These are phyloP conservation scores for Kodamaea arcana DNA, from an alignment of 1,139 yeast genomes.

Conservation along the genomic window DNA sequence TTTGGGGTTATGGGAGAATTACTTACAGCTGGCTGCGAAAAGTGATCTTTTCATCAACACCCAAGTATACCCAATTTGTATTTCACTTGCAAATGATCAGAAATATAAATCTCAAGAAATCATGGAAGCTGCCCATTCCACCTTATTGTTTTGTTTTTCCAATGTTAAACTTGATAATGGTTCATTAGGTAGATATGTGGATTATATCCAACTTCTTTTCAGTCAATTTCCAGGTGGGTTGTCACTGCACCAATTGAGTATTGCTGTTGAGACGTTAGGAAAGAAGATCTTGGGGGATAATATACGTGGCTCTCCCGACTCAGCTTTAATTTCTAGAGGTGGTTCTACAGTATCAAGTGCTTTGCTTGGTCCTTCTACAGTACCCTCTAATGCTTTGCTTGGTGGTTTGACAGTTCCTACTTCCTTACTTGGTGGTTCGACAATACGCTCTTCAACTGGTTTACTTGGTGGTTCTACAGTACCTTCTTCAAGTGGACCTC, in stretches of 20 bases:
- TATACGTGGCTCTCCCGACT: no score
- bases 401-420: no score
- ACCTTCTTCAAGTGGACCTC: no score
- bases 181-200: conserved; percentile 28
- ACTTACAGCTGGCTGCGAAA: conserved; percentile 34
- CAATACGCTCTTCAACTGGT: no score
- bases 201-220: conserved; percentile 30
- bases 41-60: conserved; percentile 24
- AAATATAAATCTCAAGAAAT: conserved; percentile 30
- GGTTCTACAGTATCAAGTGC: no score
- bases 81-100: conserved; percentile 36
- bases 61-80: conserved; percentile 41
- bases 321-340: no score
- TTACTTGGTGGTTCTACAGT: no score
- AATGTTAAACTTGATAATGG: conserved; percentile 15
- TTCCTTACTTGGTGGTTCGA: no score
- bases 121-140: conserved; percentile 67
- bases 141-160: conserved; percentile 47
- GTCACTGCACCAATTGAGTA: conserved; percentile 53
- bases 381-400: no score
- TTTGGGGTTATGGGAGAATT: conserved; percentile 56
- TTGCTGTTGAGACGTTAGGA: conserved; percentile 59
- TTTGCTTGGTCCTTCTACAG: no score
- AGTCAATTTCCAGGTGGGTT: conserved; percentile 55
- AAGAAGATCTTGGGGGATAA: conserved; percentile 40